Conservation (phyloP, 1,284 basidiomycete genomes). For the Irpex rosettiformis region DNA sequence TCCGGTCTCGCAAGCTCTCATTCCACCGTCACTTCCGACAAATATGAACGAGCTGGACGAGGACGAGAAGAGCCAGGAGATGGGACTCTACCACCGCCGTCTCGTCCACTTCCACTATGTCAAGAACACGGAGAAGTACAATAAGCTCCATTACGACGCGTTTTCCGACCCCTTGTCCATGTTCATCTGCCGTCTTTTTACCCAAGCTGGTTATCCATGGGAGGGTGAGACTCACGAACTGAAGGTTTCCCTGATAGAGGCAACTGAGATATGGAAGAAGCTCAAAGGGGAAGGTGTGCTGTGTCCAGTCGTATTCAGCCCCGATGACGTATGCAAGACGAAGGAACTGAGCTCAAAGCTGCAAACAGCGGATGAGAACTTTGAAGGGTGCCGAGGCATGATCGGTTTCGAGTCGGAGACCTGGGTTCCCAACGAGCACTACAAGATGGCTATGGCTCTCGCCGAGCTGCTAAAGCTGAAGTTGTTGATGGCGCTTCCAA, state of each 20-base stretch:
- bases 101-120: conserved; percentile 46
- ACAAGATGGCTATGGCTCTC: not conserved
- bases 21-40: conserved; percentile 37
- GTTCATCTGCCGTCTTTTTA: conserved; percentile 38
- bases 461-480: not conserved
- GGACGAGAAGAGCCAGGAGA: conserved; percentile 21
- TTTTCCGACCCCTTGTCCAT: conserved; percentile 32
- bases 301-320: conserved; percentile 39
- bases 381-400: not conserved
- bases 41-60: conserved; percentile 34
- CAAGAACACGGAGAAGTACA: conserved; percentile 38
- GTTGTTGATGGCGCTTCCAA: not conserved
- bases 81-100: conserved; percentile 18
- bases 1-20: conserved; percentile 32
- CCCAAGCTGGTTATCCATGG: conserved; percentile 37
- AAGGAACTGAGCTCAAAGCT: not conserved
- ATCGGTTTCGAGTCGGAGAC: not conserved
- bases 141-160: conserved; percentile 35
- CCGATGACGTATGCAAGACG: conserved; percentile 33
- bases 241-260: conserved; percentile 39
- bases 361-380: not conserved
- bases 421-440: not conserved
- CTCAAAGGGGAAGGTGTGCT: conserved; percentile 31
- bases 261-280: conserved; percentile 34
- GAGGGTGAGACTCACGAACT: conserved; percentile 43